These are phyloP conservation scores for Starmera quercuum DNA, from an alignment of 805 yeast species.

Conservation along the genomic window DNA sequence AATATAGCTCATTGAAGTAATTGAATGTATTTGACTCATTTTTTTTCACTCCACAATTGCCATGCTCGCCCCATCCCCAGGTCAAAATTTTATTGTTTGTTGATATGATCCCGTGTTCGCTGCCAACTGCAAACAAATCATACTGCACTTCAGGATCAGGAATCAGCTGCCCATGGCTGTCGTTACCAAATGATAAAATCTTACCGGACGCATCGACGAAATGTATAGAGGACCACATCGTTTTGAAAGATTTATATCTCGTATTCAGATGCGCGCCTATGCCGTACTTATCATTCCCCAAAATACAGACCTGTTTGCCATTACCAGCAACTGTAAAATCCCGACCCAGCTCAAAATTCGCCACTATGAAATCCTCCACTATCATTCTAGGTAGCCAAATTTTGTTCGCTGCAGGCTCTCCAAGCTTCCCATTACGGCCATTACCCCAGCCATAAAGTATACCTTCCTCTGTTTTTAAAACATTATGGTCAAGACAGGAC, in stretches of 20 bases:
- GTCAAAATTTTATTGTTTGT: constrained; percentile 35
- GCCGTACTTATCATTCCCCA: constrained; percentile 28
- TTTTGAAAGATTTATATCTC: constrained; percentile 20
- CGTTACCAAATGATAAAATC: constrained; percentile 61
- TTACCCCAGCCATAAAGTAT: constrained; percentile 61
- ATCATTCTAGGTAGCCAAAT: constrained; percentile 10
- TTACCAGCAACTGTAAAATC: constrained; percentile 42
- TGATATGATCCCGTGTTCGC: constrained; percentile 73
- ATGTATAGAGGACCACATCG: constrained; percentile 84
- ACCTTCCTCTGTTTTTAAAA: constrained; percentile 32
- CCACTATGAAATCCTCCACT: background rate
- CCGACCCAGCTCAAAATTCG: constrained; percentile 36
- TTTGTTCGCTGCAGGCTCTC: constrained; percentile 11
- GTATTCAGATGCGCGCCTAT: constrained; percentile 4
- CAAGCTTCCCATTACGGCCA: constrained; percentile 51
- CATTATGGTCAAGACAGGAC: constrained; percentile 40
- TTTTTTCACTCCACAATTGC: constrained; percentile 64
- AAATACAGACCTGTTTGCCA: constrained; percentile 8
- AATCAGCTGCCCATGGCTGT: constrained; percentile 63
- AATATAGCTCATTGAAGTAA: constrained; percentile 30
- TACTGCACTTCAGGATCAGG: constrained; percentile 8
- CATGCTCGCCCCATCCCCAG: constrained; percentile 99
- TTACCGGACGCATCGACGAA: constrained; percentile 19
- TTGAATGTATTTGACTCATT: constrained; percentile 19
- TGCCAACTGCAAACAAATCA: constrained; percentile 46